phyloP scores from a whole-genome alignment of 2,329 filamentous ascomycete genomes.

The Penicillium aurantiogriseum region DNA sequence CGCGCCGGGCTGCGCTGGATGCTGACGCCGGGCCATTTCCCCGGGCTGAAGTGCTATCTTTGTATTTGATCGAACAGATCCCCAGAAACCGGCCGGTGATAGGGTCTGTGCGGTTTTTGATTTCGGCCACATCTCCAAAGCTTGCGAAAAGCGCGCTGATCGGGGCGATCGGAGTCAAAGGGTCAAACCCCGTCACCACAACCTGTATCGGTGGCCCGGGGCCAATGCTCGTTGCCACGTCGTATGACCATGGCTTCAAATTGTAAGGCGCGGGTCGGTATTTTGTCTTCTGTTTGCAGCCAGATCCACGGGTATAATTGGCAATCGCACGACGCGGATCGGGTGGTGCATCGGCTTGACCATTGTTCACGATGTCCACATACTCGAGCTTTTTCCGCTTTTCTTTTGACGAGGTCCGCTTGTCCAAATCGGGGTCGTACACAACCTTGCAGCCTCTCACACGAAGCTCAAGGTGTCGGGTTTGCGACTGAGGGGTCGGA shows the following conservation, averaged over 20 bases:
- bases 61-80: constrained; percentile 87
- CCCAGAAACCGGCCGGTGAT: constrained; percentile 91
- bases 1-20: constrained; percentile 75
- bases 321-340: constrained; percentile 76
- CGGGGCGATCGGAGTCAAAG: constrained; percentile 67
- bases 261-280: constrained; percentile 73
- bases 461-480: constrained; percentile 50
- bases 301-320: constrained; percentile 61
- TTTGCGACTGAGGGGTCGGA: constrained; percentile 49
- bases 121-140: constrained; percentile 72
- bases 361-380: constrained; percentile 53
- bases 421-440: constrained; percentile 64
- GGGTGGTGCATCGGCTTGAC: constrained; percentile 61
- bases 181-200: constrained; percentile 94
- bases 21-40: constrained; percentile 61
- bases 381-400: constrained; percentile 55
- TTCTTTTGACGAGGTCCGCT: constrained; percentile 56
- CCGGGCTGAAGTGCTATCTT: constrained; percentile 62
- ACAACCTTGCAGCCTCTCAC: constrained; percentile 58
- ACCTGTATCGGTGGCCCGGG: constrained; percentile 87
- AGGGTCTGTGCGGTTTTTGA: constrained; percentile 92
- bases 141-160: constrained; percentile 42
- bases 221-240: constrained; percentile 78
- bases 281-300: constrained; percentile 67
- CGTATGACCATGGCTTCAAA: constrained; percentile 76